These are phyloP conservation scores for Umbelopsis ramanniana DNA, from an alignment of 192 early-diverging fungal species.

Conservation along the genomic window DNA sequence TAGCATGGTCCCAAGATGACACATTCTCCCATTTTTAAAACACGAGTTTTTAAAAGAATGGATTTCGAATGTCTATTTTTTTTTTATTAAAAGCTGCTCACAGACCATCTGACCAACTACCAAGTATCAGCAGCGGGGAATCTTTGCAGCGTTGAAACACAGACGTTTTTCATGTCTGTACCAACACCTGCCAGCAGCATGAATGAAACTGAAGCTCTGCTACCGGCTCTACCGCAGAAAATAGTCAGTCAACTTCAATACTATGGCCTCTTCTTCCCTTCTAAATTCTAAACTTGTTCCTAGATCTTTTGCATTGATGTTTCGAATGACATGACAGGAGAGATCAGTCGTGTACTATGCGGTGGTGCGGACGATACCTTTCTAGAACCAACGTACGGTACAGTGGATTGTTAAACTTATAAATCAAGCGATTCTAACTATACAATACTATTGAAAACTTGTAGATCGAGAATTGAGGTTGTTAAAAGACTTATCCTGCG, in stretches of 20 bases:
- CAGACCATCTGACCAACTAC: too few species aligned
- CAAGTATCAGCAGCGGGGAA: too few species aligned
- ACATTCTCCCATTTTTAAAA: too few species aligned
- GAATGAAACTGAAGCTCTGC: neutral
- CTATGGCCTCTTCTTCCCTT: neutral
- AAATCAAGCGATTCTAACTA: neutral
- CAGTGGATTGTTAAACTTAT: neutral
- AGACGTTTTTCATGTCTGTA: neutral
- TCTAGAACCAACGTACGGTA: constrained; percentile 10
- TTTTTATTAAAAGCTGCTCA: too few species aligned
- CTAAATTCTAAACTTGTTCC: neutral
- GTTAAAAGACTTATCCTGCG: constrained; percentile 10
- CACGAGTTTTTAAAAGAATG: too few species aligned
- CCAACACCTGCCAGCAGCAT: neutral
- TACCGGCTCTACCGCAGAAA: neutral
- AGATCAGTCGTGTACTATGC: neutral
- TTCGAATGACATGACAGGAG: constrained; percentile 3
- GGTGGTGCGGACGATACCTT: constrained; percentile 5
- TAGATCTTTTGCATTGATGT: constrained; percentile 23
- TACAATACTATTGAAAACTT: neutral
- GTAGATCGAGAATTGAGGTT: constrained; percentile 2
- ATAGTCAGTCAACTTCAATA: neutral
- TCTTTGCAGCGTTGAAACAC: neutral
- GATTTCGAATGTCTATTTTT: too few species aligned
- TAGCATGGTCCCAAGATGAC: too few species aligned